phyloP scores from a whole-genome alignment of 2,329 filamentous ascomycete genomes.

The Botryotinia calthae region DNA sequence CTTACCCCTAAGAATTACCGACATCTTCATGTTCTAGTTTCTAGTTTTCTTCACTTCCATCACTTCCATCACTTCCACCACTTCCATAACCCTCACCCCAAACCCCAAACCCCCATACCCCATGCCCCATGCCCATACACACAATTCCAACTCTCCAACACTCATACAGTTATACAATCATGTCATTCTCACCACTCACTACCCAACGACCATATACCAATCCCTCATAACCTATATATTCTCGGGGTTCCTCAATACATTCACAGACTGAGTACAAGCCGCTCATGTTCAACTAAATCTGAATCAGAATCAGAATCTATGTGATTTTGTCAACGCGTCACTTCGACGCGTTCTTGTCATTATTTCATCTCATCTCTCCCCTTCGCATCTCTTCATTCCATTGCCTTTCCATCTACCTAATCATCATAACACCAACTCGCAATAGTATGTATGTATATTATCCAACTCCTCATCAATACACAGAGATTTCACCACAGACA shows the following conservation, averaged over 20 bases:
- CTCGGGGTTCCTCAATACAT: background rate
- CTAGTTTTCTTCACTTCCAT: too few species aligned
- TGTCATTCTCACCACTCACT: too few species aligned
- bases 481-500: background rate
- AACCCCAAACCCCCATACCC: too few species aligned
- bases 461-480: background rate
- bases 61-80: too few species aligned
- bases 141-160: background rate
- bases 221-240: background rate
- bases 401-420: background rate
- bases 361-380: background rate
- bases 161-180: too few species aligned
- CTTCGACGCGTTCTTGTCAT: background rate
- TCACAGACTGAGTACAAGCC: background rate
- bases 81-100: too few species aligned
- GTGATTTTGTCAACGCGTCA: background rate
- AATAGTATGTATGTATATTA: too few species aligned
- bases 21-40: too few species aligned
- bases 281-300: background rate
- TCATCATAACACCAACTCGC: background rate
- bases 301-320: background rate
- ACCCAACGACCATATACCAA: too few species aligned
- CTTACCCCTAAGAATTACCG: too few species aligned
- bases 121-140: too few species aligned
- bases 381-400: background rate